phyloP scores from a whole-genome alignment of 106 monocot species.

The Acorus gramineus region DNA sequence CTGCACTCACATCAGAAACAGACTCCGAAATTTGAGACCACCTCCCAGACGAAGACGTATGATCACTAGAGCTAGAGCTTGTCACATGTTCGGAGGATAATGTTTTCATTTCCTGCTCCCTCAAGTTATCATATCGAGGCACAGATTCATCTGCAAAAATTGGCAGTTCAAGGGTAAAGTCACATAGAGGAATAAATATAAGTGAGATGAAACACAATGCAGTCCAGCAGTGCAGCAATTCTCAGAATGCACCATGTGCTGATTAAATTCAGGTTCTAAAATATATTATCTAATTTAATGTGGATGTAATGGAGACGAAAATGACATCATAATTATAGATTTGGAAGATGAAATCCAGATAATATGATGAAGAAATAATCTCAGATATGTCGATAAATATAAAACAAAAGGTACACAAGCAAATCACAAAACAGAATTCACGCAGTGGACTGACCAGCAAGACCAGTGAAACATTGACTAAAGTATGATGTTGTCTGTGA shows the following conservation, averaged over 20 bases:
- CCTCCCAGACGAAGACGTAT: conserved; percentile 1
- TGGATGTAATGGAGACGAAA: too few species aligned
- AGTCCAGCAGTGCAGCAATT: too few species aligned
- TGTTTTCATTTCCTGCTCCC: conserved; percentile 31
- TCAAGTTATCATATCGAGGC: conserved; percentile 4
- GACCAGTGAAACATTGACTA: conserved; percentile 57
- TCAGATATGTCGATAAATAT: too few species aligned
- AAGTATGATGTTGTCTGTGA: conserved; percentile 67
- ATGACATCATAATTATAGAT: too few species aligned
- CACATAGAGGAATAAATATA: too few species aligned
- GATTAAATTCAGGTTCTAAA: too few species aligned
- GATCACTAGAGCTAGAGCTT: not conserved
- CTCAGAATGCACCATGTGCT: too few species aligned
- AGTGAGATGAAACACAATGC: too few species aligned
- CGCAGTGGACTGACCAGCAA: conserved; percentile 26
- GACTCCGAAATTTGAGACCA: conserved; percentile 9
- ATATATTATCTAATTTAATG: too few species aligned
- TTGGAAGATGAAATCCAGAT: too few species aligned
- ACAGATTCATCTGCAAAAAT: conserved; percentile 13
- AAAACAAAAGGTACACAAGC: not conserved
- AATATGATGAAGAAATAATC: too few species aligned
- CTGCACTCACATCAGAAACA: conserved; percentile 10
- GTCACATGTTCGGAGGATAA: conserved; percentile 16
- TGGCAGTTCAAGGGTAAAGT: not conserved
- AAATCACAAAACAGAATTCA: not conserved